Percentiles rank a stretch among this genome's conserved stretches.
Conservation (phyloP, 345 rosid species). For the Melastoma malabathricum region DNA sequence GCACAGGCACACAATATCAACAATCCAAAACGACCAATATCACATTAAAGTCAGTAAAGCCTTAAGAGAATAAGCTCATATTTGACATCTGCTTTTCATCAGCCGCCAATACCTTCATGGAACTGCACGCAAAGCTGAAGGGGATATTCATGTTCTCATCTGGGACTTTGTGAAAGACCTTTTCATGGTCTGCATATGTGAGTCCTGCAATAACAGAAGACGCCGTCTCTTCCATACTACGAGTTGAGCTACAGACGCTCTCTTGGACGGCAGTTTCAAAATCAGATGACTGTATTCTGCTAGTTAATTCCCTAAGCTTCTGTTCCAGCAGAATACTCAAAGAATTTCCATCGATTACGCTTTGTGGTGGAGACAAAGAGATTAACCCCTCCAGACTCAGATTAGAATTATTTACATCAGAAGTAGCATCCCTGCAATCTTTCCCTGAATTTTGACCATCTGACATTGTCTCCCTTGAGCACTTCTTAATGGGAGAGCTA, state of each 20-base stretch:
- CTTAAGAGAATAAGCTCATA: too few relatives aligned
- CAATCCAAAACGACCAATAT: too few relatives aligned
- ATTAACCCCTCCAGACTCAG: constrained; percentile 15
- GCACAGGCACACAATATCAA: too few relatives aligned
- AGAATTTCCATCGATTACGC: constrained; percentile 36
- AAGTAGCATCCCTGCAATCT: constrained; percentile 15
- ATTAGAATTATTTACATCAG: constrained; percentile 12
- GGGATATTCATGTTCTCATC: constrained; percentile 14
- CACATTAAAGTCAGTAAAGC: too few relatives aligned
- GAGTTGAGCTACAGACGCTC: constrained; percentile 18
- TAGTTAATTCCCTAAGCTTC: constrained; percentile 55
- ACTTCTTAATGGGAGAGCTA: constrained; percentile 52
- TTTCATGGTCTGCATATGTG: constrained; percentile 10
- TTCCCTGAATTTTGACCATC: not conserved
- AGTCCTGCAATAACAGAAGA: too few relatives aligned
- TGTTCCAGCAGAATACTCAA: constrained; percentile 58
- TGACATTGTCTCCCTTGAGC: constrained; percentile 9
- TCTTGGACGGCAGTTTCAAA: constrained; percentile 25
- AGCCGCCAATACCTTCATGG: constrained; percentile 12
- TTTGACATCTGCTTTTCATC: constrained; percentile 8
- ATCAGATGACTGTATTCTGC: constrained; percentile 41
- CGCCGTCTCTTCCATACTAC: constrained; percentile 15
- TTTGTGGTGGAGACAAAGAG: constrained; percentile 21
- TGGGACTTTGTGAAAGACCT: constrained; percentile 19
- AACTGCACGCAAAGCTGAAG: constrained; percentile 17